Percentiles rank a stretch among this genome's conserved stretches.
Evolutionary conservation across 495 filamentous ascomycete species (phyloP).

Genomic region (Penicillium daleae): DNA sequence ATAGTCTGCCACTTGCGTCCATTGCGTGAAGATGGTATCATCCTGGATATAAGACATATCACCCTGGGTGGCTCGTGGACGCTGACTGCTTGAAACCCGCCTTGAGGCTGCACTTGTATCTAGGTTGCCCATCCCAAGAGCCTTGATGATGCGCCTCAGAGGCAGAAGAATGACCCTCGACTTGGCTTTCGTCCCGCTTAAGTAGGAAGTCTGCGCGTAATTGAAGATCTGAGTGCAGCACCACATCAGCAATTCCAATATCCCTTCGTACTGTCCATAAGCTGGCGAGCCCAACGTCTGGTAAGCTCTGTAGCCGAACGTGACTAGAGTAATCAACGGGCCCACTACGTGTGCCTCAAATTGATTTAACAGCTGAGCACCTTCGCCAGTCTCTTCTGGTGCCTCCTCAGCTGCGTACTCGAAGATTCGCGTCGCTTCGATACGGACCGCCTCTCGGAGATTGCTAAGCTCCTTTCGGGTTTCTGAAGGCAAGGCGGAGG

Average conservation of each 20-base stretch:
- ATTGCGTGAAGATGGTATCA: neutral
- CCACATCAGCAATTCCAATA: slow-evolving; percentile 11
- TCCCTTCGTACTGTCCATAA: neutral
- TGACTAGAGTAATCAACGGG: slow-evolving; percentile 5
- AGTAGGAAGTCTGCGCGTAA: neutral
- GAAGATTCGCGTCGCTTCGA: slow-evolving; percentile 10
- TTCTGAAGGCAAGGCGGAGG: neutral
- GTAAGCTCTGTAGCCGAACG: slow-evolving; percentile 11
- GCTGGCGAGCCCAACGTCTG: neutral
- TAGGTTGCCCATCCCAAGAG: neutral
- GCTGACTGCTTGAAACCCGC: neutral
- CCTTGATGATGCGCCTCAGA: slow-evolving; percentile 5
- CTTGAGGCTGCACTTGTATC: neutral
- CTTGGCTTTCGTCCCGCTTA: neutral
- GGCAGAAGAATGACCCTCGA: neutral
- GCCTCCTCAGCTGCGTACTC: slow-evolving; percentile 7
- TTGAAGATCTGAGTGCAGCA: slow-evolving; percentile 7
- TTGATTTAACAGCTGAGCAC: slow-evolving; percentile 9
- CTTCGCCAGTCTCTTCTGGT: slow-evolving; percentile 1
- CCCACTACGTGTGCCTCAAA: slow-evolving; percentile 20
- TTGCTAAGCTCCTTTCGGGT: neutral
- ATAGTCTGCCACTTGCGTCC: neutral
- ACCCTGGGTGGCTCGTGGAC: neutral
- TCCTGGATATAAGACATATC: neutral
- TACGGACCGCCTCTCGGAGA: slow-evolving; percentile 9